Conservation (phyloP, 1,139 yeast genomes). For the Lodderomyces pseudojiufengensis region DNA sequence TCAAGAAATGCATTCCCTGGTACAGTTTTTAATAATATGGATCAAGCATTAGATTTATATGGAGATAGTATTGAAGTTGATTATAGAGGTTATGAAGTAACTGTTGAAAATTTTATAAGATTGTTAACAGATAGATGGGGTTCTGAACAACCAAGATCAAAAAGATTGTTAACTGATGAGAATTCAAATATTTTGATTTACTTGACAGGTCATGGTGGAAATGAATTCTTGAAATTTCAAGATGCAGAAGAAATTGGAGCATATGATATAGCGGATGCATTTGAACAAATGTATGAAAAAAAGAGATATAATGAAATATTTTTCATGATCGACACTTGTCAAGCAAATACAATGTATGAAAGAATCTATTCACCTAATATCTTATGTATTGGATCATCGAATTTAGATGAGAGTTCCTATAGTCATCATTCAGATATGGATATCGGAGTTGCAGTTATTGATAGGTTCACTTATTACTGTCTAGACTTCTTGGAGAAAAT, state of each 20-base stretch:
- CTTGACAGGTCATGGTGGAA: conserved; percentile 98
- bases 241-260: conserved; percentile 98
- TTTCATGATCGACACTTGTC: conserved; percentile 98
- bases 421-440: conserved; percentile 95
- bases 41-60: conserved; percentile 88
- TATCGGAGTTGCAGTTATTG: conserved; percentile 96
- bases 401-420: conserved; percentile 82
- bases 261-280: conserved; percentile 94
- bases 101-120: conserved; percentile 91
- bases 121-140: conserved; percentile 94
- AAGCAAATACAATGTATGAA: conserved; percentile 96
- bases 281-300: conserved; percentile 95
- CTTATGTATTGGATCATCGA: conserved; percentile 91
- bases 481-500: conserved; percentile 83
- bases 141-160: conserved; percentile 86
- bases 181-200: conserved; percentile 90
- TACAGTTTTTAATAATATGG: conserved; percentile 89
- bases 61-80: conserved; percentile 96
- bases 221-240: conserved; percentile 93
- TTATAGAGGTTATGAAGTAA: conserved; percentile 95
- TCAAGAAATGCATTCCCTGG: conserved; percentile 96
- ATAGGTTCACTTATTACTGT: conserved; percentile 89
- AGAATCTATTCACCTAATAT: conserved; percentile 90
- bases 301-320: conserved; percentile 90
- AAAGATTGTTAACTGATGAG: conserved; percentile 86